These are phyloP conservation scores for Fusarium sulawesiense DNA, from an alignment of 2,329 filamentous ascomycete species.

Conservation along the genomic window DNA sequence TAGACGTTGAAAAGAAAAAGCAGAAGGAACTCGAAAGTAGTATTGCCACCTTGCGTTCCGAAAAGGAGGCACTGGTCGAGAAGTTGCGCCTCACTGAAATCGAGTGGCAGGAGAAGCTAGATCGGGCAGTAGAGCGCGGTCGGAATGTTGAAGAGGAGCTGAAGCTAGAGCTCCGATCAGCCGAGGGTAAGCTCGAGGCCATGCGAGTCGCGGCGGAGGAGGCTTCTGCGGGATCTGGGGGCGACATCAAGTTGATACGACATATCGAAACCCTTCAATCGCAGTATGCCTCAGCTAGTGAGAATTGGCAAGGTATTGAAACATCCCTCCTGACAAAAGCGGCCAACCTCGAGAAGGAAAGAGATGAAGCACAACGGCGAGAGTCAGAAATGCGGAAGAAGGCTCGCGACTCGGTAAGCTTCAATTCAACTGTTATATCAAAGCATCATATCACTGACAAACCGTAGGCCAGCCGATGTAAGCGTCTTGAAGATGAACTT, in stretches of 20 bases:
- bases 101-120: slow-evolving; percentile 78
- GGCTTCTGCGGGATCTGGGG: slow-evolving; percentile 81
- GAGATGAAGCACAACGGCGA: slow-evolving; percentile 83
- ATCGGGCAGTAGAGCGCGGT: slow-evolving; percentile 77
- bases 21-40: slow-evolving; percentile 67
- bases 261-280: slow-evolving; percentile 97
- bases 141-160: slow-evolving; percentile 79
- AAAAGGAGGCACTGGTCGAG: slow-evolving; percentile 80
- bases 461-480: slow-evolving; percentile 68
- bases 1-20: slow-evolving; percentile 73
- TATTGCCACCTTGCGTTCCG: slow-evolving; percentile 75
- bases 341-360: slow-evolving; percentile 84
- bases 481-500: slow-evolving; percentile 83
- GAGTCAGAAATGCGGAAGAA: slow-evolving; percentile 92
- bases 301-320: slow-evolving; percentile 98
- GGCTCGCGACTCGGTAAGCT: slow-evolving; percentile 82
- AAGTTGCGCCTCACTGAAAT: slow-evolving; percentile 75
- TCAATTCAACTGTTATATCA: background rate
- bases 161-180: slow-evolving; percentile 77
- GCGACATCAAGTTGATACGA: slow-evolving; percentile 88
- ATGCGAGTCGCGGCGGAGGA: slow-evolving; percentile 90
- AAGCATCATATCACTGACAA: slow-evolving; percentile 32
- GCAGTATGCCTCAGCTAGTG: slow-evolving; percentile 92
- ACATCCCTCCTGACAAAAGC: slow-evolving; percentile 83
- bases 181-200: slow-evolving; percentile 91